Percentiles rank a stretch among this genome's conserved stretches.
These are phyloP conservation scores for Fusarium avenaceum DNA, from an alignment of 2,329 filamentous ascomycete species.

Conservation along the genomic window DNA sequence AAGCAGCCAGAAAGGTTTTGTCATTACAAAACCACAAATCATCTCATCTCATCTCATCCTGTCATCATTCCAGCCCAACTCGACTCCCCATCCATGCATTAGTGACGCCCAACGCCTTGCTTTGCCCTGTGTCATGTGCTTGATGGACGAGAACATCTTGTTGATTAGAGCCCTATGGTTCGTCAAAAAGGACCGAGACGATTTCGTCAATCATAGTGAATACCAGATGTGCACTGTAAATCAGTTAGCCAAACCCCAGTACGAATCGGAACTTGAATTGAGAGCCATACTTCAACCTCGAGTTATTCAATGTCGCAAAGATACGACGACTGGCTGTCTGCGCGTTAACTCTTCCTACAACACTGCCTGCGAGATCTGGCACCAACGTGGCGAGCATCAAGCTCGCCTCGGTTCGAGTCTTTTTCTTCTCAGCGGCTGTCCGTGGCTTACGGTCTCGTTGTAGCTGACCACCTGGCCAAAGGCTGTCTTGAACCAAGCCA, in stretches of 20 bases:
- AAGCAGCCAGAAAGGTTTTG: neutral
- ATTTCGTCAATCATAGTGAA: constrained; percentile 81
- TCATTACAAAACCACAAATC: constrained; percentile 20
- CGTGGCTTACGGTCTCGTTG: constrained; percentile 67
- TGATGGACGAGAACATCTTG: constrained; percentile 21
- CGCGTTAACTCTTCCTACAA: constrained; percentile 92
- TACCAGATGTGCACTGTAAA: constrained; percentile 71
- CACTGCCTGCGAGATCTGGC: constrained; percentile 90
- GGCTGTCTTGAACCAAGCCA: constrained; percentile 75
- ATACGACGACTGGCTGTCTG: constrained; percentile 89
- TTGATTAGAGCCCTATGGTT: constrained; percentile 44
- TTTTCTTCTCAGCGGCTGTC: constrained; percentile 79
- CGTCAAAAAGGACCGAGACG: constrained; percentile 73
- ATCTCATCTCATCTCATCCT: constrained; percentile 27
- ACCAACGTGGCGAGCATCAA: constrained; percentile 90
- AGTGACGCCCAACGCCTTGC: constrained; percentile 46
- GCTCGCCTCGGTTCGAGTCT: constrained; percentile 87
- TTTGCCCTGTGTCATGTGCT: constrained; percentile 37
- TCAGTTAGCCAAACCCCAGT: constrained; percentile 31
- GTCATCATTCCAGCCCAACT: constrained; percentile 32
- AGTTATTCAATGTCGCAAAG: constrained; percentile 92
- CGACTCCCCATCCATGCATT: constrained; percentile 16
- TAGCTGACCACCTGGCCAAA: constrained; percentile 83
- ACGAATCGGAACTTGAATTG: neutral
- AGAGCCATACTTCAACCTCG: constrained; percentile 81